Evolutionary conservation across 1,284 basidiomycete species (phyloP), one percentile per base, ranked within the genome.

Genomic region (Ustilago vetiveriae): DNA sequence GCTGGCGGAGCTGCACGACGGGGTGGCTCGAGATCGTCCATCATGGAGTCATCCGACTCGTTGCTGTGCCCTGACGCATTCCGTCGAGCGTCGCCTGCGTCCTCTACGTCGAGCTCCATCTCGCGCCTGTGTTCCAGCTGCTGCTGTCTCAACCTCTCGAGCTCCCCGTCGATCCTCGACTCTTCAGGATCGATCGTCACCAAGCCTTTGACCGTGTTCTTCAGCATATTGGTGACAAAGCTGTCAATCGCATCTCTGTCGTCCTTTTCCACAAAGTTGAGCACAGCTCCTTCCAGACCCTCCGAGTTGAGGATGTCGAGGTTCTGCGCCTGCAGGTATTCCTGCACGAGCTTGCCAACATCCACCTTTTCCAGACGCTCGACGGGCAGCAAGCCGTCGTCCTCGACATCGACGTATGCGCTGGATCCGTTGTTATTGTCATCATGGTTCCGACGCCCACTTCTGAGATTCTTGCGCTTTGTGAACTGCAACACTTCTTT

Each of bases 401-500:
- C 55, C 22, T 71, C 53, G 7, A 66, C 65, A 23, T 69, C 73
- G 1, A 67, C 70, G n/a, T 64, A 55, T 0, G 58, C 57, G 24
- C 56, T 59, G 9, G 56, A 11, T 6, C 30, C 39, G 13, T 55
- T 35, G 23, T 22, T 43, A 4, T 32, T 43, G 14, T 52, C 39
- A 4, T 46, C 32, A 19, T 50, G 37, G 29, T 33, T 59, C 6
- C 66, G 45, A 3, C 47, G 41, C 11, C 45, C 68, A 37, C 60
- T 53, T 17, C 59, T 39, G 6, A 59, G 36, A 6, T 36, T 76
- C 76, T 89, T 90, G 82, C 91, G 94, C 41, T 89, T 87, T 17
- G 91, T 88, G 80, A 94, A 90, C 83, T 97, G 97, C 41, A 92
- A 86, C 26, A 98, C 87, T 76, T 98, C 94, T 35, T 92, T 88